A percentile compares a stretch with the other conserved stretches of the same genome.
Evolutionary conservation across 139 green algal genomes (phyloP).

Genomic region (Mychonastes homosphaera): DNA sequence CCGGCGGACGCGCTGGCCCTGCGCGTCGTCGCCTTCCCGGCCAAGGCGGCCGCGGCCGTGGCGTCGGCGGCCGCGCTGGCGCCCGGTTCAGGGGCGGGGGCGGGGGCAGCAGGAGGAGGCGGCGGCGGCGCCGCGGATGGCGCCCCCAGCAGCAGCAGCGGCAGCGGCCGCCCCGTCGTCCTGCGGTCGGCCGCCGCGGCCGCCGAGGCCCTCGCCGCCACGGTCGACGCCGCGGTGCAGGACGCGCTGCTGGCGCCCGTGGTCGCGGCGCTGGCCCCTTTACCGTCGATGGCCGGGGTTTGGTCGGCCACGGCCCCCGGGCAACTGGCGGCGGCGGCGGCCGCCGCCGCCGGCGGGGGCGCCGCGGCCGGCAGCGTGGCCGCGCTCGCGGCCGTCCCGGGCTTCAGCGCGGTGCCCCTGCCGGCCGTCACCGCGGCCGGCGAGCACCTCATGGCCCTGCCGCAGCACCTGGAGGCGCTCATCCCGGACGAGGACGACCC

Average conservation of each 20-base stretch:
- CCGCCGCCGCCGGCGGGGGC: background rate
- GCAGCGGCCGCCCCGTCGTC: conserved; percentile 11
- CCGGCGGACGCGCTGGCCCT: conserved; percentile 5
- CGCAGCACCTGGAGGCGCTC: conserved; percentile 72
- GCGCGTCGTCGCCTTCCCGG: conserved; percentile 6
- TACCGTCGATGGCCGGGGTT: conserved; percentile 34
- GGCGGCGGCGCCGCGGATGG: background rate
- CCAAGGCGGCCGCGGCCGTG: conserved; percentile 5
- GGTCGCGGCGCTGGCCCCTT: conserved; percentile 15
- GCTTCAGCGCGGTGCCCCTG: conserved; percentile 78
- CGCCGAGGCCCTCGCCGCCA: background rate
- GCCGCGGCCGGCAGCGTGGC: background rate
- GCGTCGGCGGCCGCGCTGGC: background rate
- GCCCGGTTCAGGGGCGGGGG: background rate
- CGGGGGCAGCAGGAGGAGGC: conserved; percentile 26
- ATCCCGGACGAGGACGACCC: conserved; percentile 16
- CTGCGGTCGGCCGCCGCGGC: background rate
- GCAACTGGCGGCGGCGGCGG: conserved; percentile 28
- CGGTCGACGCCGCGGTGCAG: conserved; percentile 36
- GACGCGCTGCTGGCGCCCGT: conserved; percentile 47
- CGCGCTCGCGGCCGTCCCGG: conserved; percentile 42
- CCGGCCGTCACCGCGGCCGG: conserved; percentile 58
- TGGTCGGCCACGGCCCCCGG: conserved; percentile 3
- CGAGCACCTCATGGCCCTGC: conserved; percentile 87
- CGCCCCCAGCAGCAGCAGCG: conserved; percentile 17